These are phyloP conservation scores for Apodospora peruviana DNA, from an alignment of 495 filamentous ascomycete genomes.

Conservation along the genomic window DNA sequence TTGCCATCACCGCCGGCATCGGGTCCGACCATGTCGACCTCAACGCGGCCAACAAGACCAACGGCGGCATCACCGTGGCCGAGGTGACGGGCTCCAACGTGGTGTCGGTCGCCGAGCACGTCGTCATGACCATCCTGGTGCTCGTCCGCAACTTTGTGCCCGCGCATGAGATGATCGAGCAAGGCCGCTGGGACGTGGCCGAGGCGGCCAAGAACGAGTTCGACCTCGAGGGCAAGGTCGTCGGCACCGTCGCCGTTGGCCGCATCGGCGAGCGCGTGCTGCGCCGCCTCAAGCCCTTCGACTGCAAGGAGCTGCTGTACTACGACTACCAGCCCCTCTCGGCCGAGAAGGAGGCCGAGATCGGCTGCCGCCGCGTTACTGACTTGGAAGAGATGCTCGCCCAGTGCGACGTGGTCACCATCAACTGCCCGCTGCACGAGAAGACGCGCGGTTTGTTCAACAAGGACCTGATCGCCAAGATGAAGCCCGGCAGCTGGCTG, in stretches of 20 bases:
- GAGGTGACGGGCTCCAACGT: slow-evolving; percentile 95
- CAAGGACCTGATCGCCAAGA: slow-evolving; percentile 99
- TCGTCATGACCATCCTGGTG: slow-evolving; percentile 95
- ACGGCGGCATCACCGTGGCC: slow-evolving; percentile 93
- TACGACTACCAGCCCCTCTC: slow-evolving; percentile 96
- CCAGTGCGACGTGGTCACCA: slow-evolving; percentile 97
- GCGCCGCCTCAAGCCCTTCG: slow-evolving; percentile 88
- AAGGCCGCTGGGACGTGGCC: slow-evolving; percentile 92
- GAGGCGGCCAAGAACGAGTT: slow-evolving; percentile 96
- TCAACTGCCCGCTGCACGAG: slow-evolving; percentile 99
- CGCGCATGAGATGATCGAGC: slow-evolving; percentile 86
- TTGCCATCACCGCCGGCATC: slow-evolving; percentile 93
- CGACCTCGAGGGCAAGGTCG: slow-evolving; percentile 94
- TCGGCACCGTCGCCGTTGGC: slow-evolving; percentile 95
- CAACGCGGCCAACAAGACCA: slow-evolving; percentile 94
- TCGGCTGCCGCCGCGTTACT: slow-evolving; percentile 86
- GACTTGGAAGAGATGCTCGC: slow-evolving; percentile 88
- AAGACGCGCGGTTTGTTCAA: slow-evolving; percentile 95
- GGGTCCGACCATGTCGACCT: slow-evolving; percentile 98
- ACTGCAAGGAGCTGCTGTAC: slow-evolving; percentile 99
- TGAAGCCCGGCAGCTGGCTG: slow-evolving; percentile 97
- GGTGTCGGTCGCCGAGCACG: slow-evolving; percentile 88
- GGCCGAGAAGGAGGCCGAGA: slow-evolving; percentile 87
- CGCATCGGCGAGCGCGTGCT: slow-evolving; percentile 98
- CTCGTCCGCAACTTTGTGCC: slow-evolving; percentile 98